A percentile compares a stretch with the other conserved stretches of the same genome.
phyloP scores from a whole-genome alignment of 1,284 basidiomycete species.

The Leccinum huronense region DNA sequence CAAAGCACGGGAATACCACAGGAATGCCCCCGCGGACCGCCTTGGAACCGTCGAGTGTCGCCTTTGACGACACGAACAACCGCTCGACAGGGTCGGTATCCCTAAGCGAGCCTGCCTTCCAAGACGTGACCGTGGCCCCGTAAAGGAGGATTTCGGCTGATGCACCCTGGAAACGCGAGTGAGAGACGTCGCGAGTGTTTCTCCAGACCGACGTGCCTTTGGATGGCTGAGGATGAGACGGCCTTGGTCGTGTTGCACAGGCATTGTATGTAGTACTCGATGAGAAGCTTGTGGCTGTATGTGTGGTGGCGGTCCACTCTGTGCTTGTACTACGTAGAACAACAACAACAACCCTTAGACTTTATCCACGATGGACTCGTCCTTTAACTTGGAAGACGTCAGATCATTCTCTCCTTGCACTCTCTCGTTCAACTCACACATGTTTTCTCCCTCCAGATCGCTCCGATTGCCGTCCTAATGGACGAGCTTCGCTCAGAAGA shows the following conservation, averaged over 20 bases:
- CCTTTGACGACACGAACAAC: slow-evolving; percentile 76
- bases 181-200: neutral
- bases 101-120: slow-evolving; percentile 54
- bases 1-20: slow-evolving; percentile 84
- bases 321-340: neutral
- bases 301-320: slow-evolving; percentile 3
- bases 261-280: slow-evolving; percentile 41
- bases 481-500: slow-evolving; percentile 96
- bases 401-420: slow-evolving; percentile 27
- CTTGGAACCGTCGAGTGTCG: slow-evolving; percentile 70
- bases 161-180: slow-evolving; percentile 54
- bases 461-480: slow-evolving; percentile 87
- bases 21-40: slow-evolving; percentile 83
- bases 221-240: slow-evolving; percentile 51
- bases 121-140: slow-evolving; percentile 81
- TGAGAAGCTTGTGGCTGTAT: slow-evolving; percentile 15
- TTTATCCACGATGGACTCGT: slow-evolving; percentile 55
- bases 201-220: slow-evolving; percentile 40
- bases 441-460: slow-evolving; percentile 51
- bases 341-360: neutral
- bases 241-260: slow-evolving; percentile 42
- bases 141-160: slow-evolving; percentile 71
- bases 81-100: slow-evolving; percentile 53
- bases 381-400: slow-evolving; percentile 58
- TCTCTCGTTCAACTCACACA: slow-evolving; percentile 19